These are phyloP conservation scores for Sporothrix inflata DNA, from an alignment of 2,329 filamentous ascomycete species.

Conservation along the genomic window DNA sequence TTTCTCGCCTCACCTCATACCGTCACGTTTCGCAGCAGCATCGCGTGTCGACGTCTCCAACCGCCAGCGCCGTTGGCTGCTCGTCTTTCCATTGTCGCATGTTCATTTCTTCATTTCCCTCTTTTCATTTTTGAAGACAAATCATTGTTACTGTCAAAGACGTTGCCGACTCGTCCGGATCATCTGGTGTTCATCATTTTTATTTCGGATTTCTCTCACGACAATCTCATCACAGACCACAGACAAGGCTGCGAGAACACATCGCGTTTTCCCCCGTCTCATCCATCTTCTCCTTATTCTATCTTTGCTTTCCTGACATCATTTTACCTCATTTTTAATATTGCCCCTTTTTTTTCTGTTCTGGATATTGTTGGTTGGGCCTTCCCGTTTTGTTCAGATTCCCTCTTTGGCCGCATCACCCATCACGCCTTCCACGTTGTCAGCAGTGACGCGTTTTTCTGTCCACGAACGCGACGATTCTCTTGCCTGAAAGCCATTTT, in stretches of 20 bases:
- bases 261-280: background rate
- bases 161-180: background rate
- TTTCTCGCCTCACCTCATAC: constrained; percentile 5
- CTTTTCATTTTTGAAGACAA: background rate
- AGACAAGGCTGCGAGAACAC: background rate
- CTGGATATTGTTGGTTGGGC: background rate
- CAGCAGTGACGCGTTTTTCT: background rate
- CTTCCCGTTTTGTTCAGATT: background rate
- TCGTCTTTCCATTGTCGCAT: background rate
- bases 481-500: background rate
- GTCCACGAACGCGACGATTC: too few species aligned
- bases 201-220: background rate
- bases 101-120: background rate
- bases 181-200: background rate
- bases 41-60: background rate
- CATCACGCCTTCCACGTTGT: background rate
- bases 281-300: background rate
- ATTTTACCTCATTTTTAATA: background rate
- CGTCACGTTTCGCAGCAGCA: background rate
- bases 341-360: background rate
- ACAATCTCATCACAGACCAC: background rate
- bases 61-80: background rate
- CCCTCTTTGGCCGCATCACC: too few species aligned
- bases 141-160: background rate
- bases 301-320: background rate